phyloP scores from a whole-genome alignment of 306 rosid species.

The Pterocarpus santalinus region DNA sequence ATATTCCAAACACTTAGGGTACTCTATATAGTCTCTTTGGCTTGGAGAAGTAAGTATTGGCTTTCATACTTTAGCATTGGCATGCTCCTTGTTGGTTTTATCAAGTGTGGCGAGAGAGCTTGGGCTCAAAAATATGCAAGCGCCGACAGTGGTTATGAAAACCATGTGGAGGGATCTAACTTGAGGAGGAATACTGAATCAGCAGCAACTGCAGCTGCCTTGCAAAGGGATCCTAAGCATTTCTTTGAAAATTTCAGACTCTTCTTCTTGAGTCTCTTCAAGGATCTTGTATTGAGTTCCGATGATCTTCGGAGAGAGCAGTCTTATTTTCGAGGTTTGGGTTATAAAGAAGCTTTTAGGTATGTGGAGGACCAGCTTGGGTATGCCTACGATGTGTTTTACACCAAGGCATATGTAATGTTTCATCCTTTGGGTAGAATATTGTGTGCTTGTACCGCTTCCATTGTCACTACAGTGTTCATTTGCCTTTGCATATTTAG shows the following conservation, averaged over 20 bases:
- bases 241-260: neutral
- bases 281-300: neutral
- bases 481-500: neutral
- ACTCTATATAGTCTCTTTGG: neutral
- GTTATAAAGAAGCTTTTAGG: neutral
- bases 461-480: neutral
- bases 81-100: conserved; percentile 25
- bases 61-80: neutral
- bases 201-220: neutral
- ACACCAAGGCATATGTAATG: conserved; percentile 5
- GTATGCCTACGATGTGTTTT: neutral
- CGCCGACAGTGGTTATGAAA: neutral
- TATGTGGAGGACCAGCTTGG: neutral
- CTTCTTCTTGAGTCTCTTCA: conserved; percentile 1
- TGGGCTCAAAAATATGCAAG: neutral
- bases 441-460: neutral
- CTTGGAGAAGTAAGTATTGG: neutral
- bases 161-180: neutral
- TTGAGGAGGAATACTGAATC: neutral
- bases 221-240: neutral
- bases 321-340: neutral
- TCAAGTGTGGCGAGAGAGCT: neutral
- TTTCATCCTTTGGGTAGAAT: neutral
- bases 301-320: neutral
- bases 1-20: neutral